Evolutionary conservation across 2,329 filamentous ascomycete genomes (phyloP).

Genomic region (Monosporascus sp.): DNA sequence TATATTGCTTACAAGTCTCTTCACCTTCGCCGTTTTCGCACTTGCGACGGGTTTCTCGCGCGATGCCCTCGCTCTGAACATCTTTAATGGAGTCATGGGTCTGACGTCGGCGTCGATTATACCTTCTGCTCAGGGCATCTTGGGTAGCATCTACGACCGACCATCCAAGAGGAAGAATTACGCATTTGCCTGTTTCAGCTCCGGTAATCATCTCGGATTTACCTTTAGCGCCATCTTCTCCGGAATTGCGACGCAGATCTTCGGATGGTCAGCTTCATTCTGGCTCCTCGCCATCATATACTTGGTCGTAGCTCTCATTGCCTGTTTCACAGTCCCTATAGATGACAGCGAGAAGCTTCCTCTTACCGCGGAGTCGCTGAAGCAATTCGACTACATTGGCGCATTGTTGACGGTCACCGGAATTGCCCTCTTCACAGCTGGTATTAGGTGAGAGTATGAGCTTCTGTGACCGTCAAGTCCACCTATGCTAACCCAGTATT

Average conservation of each 20-base stretch:
- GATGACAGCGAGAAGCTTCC: background rate
- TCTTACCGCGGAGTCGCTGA: background rate
- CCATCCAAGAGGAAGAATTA: background rate
- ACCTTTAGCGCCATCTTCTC: background rate
- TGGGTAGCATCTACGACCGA: background rate
- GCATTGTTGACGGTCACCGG: background rate
- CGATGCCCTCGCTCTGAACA: background rate
- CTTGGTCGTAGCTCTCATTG: background rate
- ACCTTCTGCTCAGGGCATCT: background rate
- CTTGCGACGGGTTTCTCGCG: background rate
- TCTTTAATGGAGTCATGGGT: background rate
- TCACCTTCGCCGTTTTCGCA: background rate
- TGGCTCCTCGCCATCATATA: background rate
- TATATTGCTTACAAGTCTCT: background rate
- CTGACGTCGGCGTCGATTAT: background rate
- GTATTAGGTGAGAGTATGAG: background rate
- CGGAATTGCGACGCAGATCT: background rate
- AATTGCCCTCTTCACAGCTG: background rate
- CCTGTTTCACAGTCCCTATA: background rate
- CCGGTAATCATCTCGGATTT: background rate
- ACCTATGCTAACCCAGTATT: background rate
- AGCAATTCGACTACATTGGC: background rate
- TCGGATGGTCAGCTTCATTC: background rate
- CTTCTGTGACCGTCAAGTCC: background rate
- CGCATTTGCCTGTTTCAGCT: background rate